Percentiles rank a stretch among this genome's conserved stretches.
Conservation (phyloP, 176 grass and related monocot species). For the Bothriochloa decipiens region DNA sequence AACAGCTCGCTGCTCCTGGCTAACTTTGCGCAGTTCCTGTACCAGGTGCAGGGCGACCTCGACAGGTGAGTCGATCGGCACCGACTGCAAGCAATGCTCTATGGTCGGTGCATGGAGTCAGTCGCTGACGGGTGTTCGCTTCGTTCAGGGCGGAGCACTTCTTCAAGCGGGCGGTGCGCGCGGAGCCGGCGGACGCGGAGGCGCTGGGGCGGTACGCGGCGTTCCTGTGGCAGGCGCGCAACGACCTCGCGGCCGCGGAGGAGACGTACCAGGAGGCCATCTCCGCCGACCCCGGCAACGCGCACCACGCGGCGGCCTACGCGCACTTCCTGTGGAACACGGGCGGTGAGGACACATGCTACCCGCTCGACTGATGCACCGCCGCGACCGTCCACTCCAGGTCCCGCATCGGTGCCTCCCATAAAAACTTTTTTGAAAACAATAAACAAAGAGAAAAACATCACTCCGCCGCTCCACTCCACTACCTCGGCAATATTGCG, state of each 20-base stretch:
- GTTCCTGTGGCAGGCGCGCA: constrained; percentile 82
- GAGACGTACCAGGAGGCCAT: constrained; percentile 80
- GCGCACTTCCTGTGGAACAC: constrained; percentile 98
- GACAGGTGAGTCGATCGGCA: constrained; percentile 53
- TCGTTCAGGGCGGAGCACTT: constrained; percentile 75
- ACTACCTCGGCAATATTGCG: background rate
- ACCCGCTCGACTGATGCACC: constrained; percentile 50
- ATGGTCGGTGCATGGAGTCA: background rate
- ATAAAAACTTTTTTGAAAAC: constrained; percentile 1
- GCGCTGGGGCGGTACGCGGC: constrained; percentile 72
- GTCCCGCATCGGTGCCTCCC: constrained; percentile 1
- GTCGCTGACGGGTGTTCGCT: constrained; percentile 26
- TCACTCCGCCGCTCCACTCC: constrained; percentile 16
- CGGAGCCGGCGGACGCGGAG: constrained; percentile 70
- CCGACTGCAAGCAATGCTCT: background rate
- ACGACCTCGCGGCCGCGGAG: constrained; percentile 76
- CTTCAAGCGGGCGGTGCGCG: constrained; percentile 68
- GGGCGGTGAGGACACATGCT: constrained; percentile 95
- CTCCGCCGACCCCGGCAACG: constrained; percentile 65
- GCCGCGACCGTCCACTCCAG: constrained; percentile 2
- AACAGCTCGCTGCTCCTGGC: constrained; percentile 71
- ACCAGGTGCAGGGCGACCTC: constrained; percentile 71
- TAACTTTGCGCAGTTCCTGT: constrained; percentile 91
- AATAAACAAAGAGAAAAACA: background rate
- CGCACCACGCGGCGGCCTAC: constrained; percentile 71